Evolutionary conservation across 257 asterid genomes (phyloP).

Genomic region (Linaria vulgaris): DNA sequence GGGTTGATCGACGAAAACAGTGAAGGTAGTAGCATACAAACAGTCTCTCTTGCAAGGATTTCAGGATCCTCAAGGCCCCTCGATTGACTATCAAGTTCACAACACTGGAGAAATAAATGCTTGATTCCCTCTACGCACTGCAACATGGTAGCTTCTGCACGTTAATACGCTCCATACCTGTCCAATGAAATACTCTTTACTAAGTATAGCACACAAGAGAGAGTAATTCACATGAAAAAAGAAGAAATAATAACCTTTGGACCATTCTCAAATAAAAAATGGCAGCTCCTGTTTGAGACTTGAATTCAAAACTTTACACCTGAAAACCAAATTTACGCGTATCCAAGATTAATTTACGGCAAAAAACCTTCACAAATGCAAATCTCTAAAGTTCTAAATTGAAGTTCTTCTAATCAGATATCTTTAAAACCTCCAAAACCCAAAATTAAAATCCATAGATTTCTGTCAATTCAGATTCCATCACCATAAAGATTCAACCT

Average conservation of each 20-base stretch:
- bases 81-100: conserved; percentile 82
- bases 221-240: background rate
- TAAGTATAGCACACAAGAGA: conserved; percentile 12
- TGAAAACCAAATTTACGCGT: conserved; percentile 17
- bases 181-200: conserved; percentile 16
- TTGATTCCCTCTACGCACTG: conserved; percentile 86
- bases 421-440: background rate
- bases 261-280: conserved; percentile 63
- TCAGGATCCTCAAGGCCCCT: conserved; percentile 95
- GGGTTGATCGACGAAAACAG: conserved; percentile 3
- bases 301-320: conserved; percentile 18
- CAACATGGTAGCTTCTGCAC: conserved; percentile 73
- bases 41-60: conserved; percentile 95
- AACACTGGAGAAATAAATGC: conserved; percentile 86
- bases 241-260: conserved; percentile 51
- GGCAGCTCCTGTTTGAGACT: conserved; percentile 7
- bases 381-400: background rate
- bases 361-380: conserved; percentile 15
- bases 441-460: background rate
- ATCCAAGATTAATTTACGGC: conserved; percentile 22
- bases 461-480: conserved; percentile 1
- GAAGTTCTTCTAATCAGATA: background rate
- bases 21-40: conserved; percentile 64
- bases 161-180: conserved; percentile 88
- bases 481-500: conserved; percentile 13